phyloP scores from a whole-genome alignment of 1,284 basidiomycete genomes.

The Abortiporus biennis region DNA sequence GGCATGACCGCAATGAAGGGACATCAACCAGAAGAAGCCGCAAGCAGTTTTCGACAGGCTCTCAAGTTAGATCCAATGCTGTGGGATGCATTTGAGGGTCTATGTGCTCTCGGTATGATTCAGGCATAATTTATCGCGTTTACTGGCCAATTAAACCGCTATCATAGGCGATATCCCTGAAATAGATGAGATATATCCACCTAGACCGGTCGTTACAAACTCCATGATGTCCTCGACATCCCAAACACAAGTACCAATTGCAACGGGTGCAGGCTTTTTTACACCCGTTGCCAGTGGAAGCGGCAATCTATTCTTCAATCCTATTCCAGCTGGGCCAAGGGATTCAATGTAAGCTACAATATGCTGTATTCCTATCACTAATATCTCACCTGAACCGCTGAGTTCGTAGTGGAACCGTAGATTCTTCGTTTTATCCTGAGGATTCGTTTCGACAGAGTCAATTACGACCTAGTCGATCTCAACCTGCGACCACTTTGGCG shows the following conservation, averaged over 20 bases:
- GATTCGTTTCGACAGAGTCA: slow-evolving; percentile 49
- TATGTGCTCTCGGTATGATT: slow-evolving; percentile 81
- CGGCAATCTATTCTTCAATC: slow-evolving; percentile 46
- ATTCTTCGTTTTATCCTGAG: slow-evolving; percentile 56
- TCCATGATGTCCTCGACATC: slow-evolving; percentile 41
- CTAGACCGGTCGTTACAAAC: slow-evolving; percentile 50
- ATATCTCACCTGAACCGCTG: slow-evolving; percentile 3
- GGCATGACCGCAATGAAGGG: slow-evolving; percentile 70
- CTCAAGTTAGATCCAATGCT: slow-evolving; percentile 74
- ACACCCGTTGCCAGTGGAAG: slow-evolving; percentile 61
- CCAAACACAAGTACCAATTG: slow-evolving; percentile 39
- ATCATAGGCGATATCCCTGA: slow-evolving; percentile 56
- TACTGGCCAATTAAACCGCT: slow-evolving; percentile 5
- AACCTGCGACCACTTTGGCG: slow-evolving; percentile 21
- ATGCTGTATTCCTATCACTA: neutral
- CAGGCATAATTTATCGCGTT: slow-evolving; percentile 18
- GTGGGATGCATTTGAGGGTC: slow-evolving; percentile 92
- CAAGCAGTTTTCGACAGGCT: slow-evolving; percentile 66
- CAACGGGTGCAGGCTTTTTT: slow-evolving; percentile 69
- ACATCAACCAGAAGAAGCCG: slow-evolving; percentile 69
- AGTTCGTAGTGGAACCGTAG: slow-evolving; percentile 46
- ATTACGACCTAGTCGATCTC: slow-evolving; percentile 26
- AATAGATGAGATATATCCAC: slow-evolving; percentile 66
- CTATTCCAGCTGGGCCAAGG: slow-evolving; percentile 51
- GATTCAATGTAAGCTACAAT: slow-evolving; percentile 52